phyloP scores from a whole-genome alignment of 129 eudicot species.

The Apium graveolens region DNA sequence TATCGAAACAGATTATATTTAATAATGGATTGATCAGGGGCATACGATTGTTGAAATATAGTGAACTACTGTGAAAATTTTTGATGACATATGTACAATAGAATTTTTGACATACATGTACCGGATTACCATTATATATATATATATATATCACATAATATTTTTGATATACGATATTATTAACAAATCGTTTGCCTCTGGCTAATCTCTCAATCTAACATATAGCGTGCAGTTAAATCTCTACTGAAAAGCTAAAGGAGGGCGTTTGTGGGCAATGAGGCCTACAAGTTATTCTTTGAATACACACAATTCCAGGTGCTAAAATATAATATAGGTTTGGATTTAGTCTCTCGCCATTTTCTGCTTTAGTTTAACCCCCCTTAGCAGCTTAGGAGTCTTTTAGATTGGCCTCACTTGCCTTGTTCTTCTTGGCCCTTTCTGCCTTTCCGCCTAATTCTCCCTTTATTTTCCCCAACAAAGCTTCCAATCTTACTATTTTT shows the following conservation, averaged over 20 bases:
- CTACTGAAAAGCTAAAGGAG: slow-evolving; percentile 29
- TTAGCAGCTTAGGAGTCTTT: slow-evolving; percentile 10
- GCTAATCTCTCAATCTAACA: too few relatives aligned
- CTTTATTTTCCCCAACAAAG: slow-evolving; percentile 15
- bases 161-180: too few relatives aligned
- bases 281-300: slow-evolving; percentile 61
- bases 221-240: too few relatives aligned
- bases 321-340: slow-evolving; percentile 43
- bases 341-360: slow-evolving; percentile 20
- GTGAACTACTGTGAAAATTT: too few relatives aligned
- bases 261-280: slow-evolving; percentile 32
- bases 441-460: slow-evolving; percentile 37
- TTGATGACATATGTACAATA: too few relatives aligned
- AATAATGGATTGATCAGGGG: too few relatives aligned
- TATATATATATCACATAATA: too few relatives aligned
- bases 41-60: too few relatives aligned
- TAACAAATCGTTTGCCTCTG: too few relatives aligned
- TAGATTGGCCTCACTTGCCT: slow-evolving; percentile 42
- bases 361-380: slow-evolving; percentile 9
- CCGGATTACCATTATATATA: too few relatives aligned
- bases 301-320: slow-evolving; percentile 68
- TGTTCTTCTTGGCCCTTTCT: slow-evolving; percentile 46
- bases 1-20: too few relatives aligned
- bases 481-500: slow-evolving; percentile 4
- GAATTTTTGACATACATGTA: too few relatives aligned